Evolutionary conservation across 495 filamentous ascomycete genomes (phyloP).

Genomic region (Penicillium pancosmium): DNA sequence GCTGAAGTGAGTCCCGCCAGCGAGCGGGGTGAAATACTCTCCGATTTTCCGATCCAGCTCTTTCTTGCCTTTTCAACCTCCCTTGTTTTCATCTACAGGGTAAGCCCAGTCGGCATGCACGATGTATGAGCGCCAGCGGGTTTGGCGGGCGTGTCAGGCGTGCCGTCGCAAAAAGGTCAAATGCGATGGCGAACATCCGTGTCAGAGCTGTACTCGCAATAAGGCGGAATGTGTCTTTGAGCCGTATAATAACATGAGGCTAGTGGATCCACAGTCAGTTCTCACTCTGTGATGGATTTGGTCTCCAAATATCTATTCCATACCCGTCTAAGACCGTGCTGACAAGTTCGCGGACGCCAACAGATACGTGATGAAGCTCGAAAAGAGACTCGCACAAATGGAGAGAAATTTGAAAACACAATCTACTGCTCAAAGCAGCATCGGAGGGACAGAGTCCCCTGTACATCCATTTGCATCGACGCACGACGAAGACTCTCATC

Average conservation of each 20-base stretch:
- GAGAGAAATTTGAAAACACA: slow-evolving; percentile 11
- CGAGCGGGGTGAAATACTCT: slow-evolving; percentile 1
- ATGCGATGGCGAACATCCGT: slow-evolving; percentile 27
- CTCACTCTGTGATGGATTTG: background rate
- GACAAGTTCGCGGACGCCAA: background rate
- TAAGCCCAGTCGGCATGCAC: background rate
- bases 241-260: slow-evolving; percentile 11
- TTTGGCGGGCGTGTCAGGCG: slow-evolving; percentile 35
- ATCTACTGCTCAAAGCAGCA: background rate
- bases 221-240: slow-evolving; percentile 18
- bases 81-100: background rate
- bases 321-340: no score
- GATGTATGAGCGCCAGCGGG: slow-evolving; percentile 30
- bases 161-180: slow-evolving; percentile 27
- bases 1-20: background rate
- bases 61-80: background rate
- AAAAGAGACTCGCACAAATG: slow-evolving; percentile 11
- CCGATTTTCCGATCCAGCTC: background rate
- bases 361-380: slow-evolving; percentile 17
- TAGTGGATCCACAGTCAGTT: slow-evolving; percentile 22
- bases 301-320: background rate
- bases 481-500: background rate
- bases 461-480: background rate
- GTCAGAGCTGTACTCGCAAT: slow-evolving; percentile 20
- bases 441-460: background rate